Conservation (phyloP, 2,329 filamentous ascomycete species). For the Cladophialophora bantiana region DNA sequence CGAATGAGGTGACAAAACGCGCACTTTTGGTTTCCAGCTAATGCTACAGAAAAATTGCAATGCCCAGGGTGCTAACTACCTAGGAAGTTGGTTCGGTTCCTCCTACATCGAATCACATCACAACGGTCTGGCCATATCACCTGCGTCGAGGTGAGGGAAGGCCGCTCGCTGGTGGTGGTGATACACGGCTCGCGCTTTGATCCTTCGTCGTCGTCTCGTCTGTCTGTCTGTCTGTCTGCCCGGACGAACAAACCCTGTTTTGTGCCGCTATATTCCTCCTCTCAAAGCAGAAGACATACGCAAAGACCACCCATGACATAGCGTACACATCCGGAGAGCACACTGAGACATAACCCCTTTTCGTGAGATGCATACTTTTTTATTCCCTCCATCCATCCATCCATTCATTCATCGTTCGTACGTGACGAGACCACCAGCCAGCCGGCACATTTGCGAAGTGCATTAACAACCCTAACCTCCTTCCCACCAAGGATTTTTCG, state of each 20-base stretch:
- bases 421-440: background rate
- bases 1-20: too few species aligned
- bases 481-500: background rate
- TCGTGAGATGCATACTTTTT: constrained; percentile 2
- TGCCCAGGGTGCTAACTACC: too few species aligned
- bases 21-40: too few species aligned
- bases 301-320: background rate
- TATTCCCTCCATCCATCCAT: background rate
- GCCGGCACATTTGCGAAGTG: background rate
- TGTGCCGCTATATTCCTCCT: background rate
- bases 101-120: too few species aligned
- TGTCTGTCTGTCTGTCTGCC: background rate
- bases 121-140: too few species aligned
- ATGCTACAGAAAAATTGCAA: too few species aligned
- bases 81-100: too few species aligned
- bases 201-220: background rate
- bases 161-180: background rate
- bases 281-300: background rate
- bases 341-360: background rate
- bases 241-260: background rate
- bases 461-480: background rate
- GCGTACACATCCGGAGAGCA: constrained; percentile 3
- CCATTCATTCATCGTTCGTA: background rate
- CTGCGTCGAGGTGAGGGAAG: background rate
- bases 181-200: background rate